Evolutionary conservation across 805 yeast species (phyloP), one percentile per base, ranked within the genome.

Genomic region (Nakazawaea pomicola): DNA sequence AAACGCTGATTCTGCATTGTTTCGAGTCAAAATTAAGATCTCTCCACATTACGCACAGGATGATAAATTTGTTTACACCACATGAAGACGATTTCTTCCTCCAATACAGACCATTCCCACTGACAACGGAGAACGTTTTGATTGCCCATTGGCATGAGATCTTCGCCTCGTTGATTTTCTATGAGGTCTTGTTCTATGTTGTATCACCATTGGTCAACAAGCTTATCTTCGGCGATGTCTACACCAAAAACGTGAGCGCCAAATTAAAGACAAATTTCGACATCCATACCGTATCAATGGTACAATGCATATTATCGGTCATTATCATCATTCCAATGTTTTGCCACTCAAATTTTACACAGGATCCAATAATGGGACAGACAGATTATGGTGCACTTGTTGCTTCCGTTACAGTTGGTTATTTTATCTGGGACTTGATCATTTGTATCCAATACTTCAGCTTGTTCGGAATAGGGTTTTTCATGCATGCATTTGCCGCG

Each of bases 351-450:
- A 56, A 67, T 36, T 67, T 76, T 44, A 47, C 52, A 4, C 51
- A 55, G 10, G 76, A 80, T 53, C 72, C 83, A 5, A 62, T 85
- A 18, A 65, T 75, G n/a, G 90, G 88, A 34, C 72, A 76, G 55
- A 78, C 81, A 40, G 85, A 86, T n/a, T 84, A 77, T 55, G 80
- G 80, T 1, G 88, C 87, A 0, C 69, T 90, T 53, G 84, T 84
- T 5, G 65, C 81, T 11, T 70, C 96, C 1, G 54, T 82, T 42
- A 80, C 95, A 8, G 56, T 71, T 8, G 99, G 98, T 2, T 93
- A 93, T 64, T 93, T 93, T 57, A 50, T 87, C 17, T 93, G 99
- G 99, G 99, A 93, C 61, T 46, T 83, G 28, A 61, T 64, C 44
- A 80, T 89, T 41, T 90, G 97, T 56, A 6, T 79, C 7, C 62